Percentiles rank a stretch among this genome's conserved stretches.
These are phyloP conservation scores for Neurospora terricola DNA, from an alignment of 495 filamentous ascomycete genomes.

Conservation along the genomic window DNA sequence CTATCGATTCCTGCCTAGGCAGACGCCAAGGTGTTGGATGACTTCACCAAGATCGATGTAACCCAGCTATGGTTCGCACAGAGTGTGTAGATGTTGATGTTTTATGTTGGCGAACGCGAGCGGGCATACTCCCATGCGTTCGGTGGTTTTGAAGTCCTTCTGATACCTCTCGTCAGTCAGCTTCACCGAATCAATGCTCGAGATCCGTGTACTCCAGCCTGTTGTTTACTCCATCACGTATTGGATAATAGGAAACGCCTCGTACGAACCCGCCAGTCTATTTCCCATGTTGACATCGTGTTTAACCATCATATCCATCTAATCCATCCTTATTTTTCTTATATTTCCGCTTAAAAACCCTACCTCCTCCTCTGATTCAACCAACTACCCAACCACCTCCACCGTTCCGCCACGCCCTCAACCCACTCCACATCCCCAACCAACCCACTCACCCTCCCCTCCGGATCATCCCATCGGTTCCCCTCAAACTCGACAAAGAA, in stretches of 20 bases:
- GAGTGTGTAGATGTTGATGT: neutral
- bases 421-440: slow-evolving; percentile 32
- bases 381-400: slow-evolving; percentile 49
- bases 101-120: neutral
- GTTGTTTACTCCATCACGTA: neutral
- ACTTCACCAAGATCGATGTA: neutral
- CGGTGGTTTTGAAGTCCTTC: neutral
- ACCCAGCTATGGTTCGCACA: neutral
- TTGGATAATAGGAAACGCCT: neutral
- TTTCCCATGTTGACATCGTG: neutral
- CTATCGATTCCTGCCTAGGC: neutral
- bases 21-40: neutral
- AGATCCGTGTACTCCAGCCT: neutral
- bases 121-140: neutral
- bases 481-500: slow-evolving; percentile 90
- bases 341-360: neutral
- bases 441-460: slow-evolving; percentile 41
- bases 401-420: slow-evolving; percentile 30
- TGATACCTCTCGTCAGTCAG: neutral
- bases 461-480: slow-evolving; percentile 34
- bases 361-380: slow-evolving; percentile 24
- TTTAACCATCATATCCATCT: neutral
- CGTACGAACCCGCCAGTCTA: neutral
- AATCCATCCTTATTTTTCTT: neutral
- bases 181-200: neutral